Evolutionary conservation across 169 alveolate species (phyloP).

Genomic region (Plasmodium gallinaceum): DNA sequence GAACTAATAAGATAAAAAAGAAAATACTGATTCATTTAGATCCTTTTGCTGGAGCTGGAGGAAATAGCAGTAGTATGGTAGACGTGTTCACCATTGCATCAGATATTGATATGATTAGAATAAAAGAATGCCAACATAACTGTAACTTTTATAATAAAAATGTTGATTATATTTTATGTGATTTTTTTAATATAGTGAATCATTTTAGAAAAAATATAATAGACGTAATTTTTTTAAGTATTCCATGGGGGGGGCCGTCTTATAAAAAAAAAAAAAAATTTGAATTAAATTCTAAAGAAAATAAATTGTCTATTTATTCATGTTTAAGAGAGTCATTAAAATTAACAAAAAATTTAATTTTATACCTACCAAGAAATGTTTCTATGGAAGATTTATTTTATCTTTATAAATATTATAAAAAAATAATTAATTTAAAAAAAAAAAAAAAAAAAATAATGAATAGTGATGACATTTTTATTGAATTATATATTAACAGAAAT

Average conservation of each 20-base stretch:
- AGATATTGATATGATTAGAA: constrained; percentile 14
- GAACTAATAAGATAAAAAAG: not conserved
- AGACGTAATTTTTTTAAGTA: constrained; percentile 47
- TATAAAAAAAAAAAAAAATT: constrained; percentile 48
- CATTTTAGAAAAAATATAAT: constrained; percentile 40
- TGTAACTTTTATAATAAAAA: constrained; percentile 60
- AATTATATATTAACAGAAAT: constrained; percentile 42
- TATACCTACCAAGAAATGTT: constrained; percentile 63
- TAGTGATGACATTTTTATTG: constrained; percentile 24
- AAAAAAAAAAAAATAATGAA: not conserved
- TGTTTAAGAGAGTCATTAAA: constrained; percentile 36
- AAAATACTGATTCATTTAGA: constrained; percentile 36
- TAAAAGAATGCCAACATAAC: constrained; percentile 63
- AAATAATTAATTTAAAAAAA: not conserved
- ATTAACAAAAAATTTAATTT: constrained; percentile 44
- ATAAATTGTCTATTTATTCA: constrained; percentile 25
- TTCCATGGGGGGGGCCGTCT: constrained; percentile 71
- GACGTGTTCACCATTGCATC: constrained; percentile 42
- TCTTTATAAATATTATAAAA: constrained; percentile 11
- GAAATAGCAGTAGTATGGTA: constrained; percentile 26
- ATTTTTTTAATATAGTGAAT: constrained; percentile 40
- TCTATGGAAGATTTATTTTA: constrained; percentile 38
- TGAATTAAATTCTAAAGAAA: not conserved
- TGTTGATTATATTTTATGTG: constrained; percentile 68
- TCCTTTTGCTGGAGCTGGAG: constrained; percentile 69